phyloP scores from a whole-genome alignment of 208 protist genomes.

The Leishmania aethiopica region DNA sequence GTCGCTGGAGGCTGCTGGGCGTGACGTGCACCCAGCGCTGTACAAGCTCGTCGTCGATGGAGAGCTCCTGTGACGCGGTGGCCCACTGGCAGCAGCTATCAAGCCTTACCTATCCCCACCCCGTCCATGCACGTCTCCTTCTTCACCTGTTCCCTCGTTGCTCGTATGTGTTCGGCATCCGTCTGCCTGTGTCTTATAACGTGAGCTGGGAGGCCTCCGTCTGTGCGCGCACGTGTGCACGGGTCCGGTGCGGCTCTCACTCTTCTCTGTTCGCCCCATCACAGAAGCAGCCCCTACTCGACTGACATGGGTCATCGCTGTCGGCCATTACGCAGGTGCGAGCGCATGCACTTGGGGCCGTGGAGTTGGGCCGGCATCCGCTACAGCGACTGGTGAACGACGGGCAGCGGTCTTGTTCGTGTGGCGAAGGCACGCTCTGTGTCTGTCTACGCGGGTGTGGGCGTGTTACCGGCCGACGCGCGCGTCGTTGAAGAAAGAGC shows the following conservation, averaged over 20 bases:
- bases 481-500: neutral
- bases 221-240: neutral
- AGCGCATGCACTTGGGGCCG: neutral
- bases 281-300: neutral
- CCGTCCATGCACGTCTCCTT: neutral
- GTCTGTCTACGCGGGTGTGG: neutral
- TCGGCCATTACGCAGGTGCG: neutral
- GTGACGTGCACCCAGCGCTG: slow-evolving; percentile 42
- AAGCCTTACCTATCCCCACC: neutral
- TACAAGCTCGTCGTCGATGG: slow-evolving; percentile 37
- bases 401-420: neutral
- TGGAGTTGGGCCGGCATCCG: too few relatives aligned
- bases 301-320: neutral
- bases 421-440: neutral
- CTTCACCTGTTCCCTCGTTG: neutral
- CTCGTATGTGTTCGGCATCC: neutral
- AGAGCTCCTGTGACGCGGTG: slow-evolving; percentile 14
- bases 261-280: neutral
- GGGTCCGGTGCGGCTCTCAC: neutral
- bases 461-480: neutral
- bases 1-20: slow-evolving; percentile 42
- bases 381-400: neutral
- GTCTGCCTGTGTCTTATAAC: neutral
- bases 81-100: neutral
- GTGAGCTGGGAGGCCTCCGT: neutral